These are phyloP conservation scores for Corchorus olitorius DNA, from an alignment of 345 rosid species.

Conservation along the genomic window DNA sequence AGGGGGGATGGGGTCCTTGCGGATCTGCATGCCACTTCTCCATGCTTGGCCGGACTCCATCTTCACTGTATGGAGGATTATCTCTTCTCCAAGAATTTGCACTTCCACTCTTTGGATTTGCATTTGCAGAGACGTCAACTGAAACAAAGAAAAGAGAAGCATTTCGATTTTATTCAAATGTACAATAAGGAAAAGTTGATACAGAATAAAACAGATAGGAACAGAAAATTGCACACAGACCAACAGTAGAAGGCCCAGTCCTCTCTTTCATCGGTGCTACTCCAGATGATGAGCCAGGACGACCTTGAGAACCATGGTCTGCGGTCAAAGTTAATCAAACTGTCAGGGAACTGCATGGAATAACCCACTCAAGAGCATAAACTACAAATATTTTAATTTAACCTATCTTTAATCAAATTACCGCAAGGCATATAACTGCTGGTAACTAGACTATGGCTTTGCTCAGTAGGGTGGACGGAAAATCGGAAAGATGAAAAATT, in stretches of 20 bases:
- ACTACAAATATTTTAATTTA: neutral
- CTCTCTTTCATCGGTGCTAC: conserved; percentile 43
- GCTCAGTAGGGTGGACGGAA: neutral
- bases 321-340: conserved; percentile 33
- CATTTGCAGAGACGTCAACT: conserved; percentile 48
- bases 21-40: conserved; percentile 76
- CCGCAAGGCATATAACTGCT: neutral
- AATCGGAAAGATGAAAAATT: neutral
- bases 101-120: conserved; percentile 41
- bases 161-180: neutral
- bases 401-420: neutral
- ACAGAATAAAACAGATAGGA: neutral
- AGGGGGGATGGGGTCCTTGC: conserved; percentile 58
- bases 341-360: conserved; percentile 4
- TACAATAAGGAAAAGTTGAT: neutral
- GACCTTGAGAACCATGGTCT: conserved; percentile 53
- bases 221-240: conserved; percentile 40
- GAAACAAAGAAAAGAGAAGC: conserved; percentile 24
- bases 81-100: conserved; percentile 75
- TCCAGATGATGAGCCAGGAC: conserved; percentile 62
- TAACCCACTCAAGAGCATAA: conserved; percentile 4
- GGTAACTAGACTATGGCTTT: neutral
- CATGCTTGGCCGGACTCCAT: conserved; percentile 47
- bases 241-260: conserved; percentile 41
- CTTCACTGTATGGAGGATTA: conserved; percentile 53